These are phyloP conservation scores for Acacia crassicarpa DNA, from an alignment of 306 rosid species.

Conservation along the genomic window DNA sequence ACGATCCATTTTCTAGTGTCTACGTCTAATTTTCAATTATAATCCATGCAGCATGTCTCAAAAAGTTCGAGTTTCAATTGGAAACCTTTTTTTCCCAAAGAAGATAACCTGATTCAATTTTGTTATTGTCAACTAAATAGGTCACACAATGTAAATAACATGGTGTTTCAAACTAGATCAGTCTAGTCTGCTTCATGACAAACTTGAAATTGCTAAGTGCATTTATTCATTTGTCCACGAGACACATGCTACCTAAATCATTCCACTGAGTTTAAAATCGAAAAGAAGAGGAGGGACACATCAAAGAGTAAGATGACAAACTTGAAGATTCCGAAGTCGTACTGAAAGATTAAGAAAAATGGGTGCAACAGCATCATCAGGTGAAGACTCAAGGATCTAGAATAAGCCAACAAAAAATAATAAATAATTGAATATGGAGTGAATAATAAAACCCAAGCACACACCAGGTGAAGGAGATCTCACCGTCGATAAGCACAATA, in stretches of 20 bases:
- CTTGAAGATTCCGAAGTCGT: slow-evolving; percentile 93
- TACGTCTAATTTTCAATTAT: background rate
- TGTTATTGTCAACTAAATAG: background rate
- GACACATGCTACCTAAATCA: slow-evolving; percentile 18
- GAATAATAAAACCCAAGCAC: slow-evolving; percentile 8
- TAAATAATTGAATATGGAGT: slow-evolving; percentile 30
- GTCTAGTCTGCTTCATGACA: background rate
- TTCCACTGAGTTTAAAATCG: slow-evolving; percentile 3
- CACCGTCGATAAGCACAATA: slow-evolving; percentile 86
- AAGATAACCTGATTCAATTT: background rate
- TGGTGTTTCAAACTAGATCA: slow-evolving; percentile 8
- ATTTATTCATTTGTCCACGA: slow-evolving; percentile 1
- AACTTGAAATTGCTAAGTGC: background rate
- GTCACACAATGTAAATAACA: background rate
- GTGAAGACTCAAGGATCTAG: slow-evolving; percentile 85
- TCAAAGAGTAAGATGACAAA: slow-evolving; percentile 32
- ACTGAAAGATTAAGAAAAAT: slow-evolving; percentile 76
- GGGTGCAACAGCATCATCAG: slow-evolving; percentile 85
- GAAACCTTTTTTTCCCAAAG: background rate
- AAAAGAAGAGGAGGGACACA: background rate
- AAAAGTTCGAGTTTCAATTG: background rate
- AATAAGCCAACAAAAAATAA: slow-evolving; percentile 31
- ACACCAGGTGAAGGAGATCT: slow-evolving; percentile 18
- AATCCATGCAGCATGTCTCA: background rate
- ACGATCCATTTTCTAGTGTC: background rate